phyloP scores from a whole-genome alignment of 257 asterid species.

The Salvia miltiorrhiza region DNA sequence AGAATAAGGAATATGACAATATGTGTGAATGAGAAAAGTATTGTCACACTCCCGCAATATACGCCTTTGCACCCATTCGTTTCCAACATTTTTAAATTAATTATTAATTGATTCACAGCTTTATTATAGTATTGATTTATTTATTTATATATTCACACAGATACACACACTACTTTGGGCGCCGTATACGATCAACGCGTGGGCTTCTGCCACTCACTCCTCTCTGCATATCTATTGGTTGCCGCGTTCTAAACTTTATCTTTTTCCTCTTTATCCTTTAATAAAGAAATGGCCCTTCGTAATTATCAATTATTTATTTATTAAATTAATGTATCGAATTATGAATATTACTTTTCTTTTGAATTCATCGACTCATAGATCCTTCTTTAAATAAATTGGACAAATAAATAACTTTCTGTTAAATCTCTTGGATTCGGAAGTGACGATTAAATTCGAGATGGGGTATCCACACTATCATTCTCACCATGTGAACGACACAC shows the following conservation, averaged over 20 bases:
- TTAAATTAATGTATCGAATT: background rate
- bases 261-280: constrained; percentile 6
- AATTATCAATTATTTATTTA: background rate
- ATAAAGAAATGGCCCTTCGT: background rate
- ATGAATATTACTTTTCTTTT: too few relatives aligned
- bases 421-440: too few relatives aligned
- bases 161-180: constrained; percentile 21
- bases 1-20: background rate
- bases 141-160: too few relatives aligned
- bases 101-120: background rate
- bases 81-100: constrained; percentile 14
- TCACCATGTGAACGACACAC: too few relatives aligned
- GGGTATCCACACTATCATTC: too few relatives aligned
- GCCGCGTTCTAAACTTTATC: constrained; percentile 7
- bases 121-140: background rate
- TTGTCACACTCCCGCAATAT: constrained; percentile 18
- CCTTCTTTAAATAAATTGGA: too few relatives aligned
- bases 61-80: constrained; percentile 24
- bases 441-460: too few relatives aligned
- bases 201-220: constrained; percentile 17
- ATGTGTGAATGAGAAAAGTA: background rate
- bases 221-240: constrained; percentile 18
- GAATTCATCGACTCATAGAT: too few relatives aligned
- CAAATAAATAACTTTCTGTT: too few relatives aligned
- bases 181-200: constrained; percentile 26